Conservation (phyloP, 768 basidiomycete species). For the Tylopilus sp. region DNA sequence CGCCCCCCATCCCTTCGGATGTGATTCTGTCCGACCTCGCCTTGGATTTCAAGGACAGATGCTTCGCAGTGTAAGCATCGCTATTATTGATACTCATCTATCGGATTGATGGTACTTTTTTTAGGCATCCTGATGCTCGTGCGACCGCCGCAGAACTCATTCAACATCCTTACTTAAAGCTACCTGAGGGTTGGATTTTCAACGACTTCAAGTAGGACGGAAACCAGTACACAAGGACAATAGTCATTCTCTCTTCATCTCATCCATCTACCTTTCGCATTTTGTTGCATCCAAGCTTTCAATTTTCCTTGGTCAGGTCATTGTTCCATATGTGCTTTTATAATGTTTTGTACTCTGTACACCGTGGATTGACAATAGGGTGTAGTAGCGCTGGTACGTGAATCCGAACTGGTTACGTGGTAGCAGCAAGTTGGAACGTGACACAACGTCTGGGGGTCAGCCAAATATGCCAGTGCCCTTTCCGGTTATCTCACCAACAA, state of each 20-base stretch:
- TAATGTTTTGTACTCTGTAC: conserved; percentile 32
- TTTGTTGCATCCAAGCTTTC: conserved; percentile 20
- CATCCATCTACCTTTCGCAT: conserved; percentile 26
- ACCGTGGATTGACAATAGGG: conserved; percentile 25
- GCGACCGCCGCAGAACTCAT: conserved; percentile 77
- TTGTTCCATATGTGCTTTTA: conserved; percentile 33
- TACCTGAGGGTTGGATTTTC: conserved; percentile 75
- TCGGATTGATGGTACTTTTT: not conserved
- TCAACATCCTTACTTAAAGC: conserved; percentile 71
- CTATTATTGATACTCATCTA: not conserved
- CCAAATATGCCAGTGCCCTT: no score
- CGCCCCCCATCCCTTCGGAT: conserved; percentile 87
- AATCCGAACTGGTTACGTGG: conserved; percentile 17
- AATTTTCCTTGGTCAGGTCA: conserved; percentile 13
- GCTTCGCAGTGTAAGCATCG: conserved; percentile 78
- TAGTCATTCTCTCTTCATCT: conserved; percentile 18
- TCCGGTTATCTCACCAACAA: no score
- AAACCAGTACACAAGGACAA: conserved; percentile 16
- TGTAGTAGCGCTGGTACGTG: conserved; percentile 32
- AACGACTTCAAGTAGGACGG: conserved; percentile 41
- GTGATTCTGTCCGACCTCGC: conserved; percentile 72
- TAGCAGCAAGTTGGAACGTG: not conserved
- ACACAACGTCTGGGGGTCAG: no score
- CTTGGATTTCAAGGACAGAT: conserved; percentile 81
- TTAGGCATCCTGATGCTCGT: conserved; percentile 79